Evolutionary conservation across 2,329 filamentous ascomycete genomes (phyloP).

Genomic region (Fusarium pilosicola): DNA sequence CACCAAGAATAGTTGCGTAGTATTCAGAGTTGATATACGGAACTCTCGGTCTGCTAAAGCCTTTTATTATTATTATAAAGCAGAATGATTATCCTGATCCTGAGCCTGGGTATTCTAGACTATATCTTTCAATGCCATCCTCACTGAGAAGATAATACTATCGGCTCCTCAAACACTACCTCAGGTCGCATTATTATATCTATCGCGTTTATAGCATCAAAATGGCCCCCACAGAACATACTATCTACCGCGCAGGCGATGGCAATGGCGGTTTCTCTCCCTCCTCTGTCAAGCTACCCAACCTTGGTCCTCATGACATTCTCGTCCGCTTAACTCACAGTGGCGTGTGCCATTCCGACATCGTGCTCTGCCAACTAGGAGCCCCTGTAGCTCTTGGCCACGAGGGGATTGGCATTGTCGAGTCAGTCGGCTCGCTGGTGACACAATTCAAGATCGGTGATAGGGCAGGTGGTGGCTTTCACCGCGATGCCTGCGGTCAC

Average conservation of each 20-base stretch:
- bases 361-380: neutral
- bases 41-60: fast-evolving
- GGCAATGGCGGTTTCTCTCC: neutral
- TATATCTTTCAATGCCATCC: neutral
- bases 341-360: slow-evolving; percentile 8
- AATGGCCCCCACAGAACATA: neutral
- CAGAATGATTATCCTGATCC: no score
- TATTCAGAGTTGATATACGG: no score
- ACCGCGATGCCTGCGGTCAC: neutral
- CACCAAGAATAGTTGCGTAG: fast-evolving
- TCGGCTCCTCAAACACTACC: fast-evolving
- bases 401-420: neutral
- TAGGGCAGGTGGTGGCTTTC: slow-evolving; percentile 4
- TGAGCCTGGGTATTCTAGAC: neutral
- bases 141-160: neutral
- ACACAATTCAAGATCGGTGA: slow-evolving; percentile 7
- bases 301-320: neutral
- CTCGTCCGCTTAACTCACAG: slow-evolving; percentile 6
- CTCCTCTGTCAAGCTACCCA: neutral
- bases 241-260: neutral
- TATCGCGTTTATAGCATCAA: fast-evolving
- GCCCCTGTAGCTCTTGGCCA: slow-evolving; percentile 5
- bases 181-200: fast-evolving
- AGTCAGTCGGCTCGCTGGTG: neutral
- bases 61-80: neutral